Percentiles rank a stretch among this genome's conserved stretches.
Conservation (phyloP, 352 stramenopile genomes). For the Blastocystis sp. region DNA sequence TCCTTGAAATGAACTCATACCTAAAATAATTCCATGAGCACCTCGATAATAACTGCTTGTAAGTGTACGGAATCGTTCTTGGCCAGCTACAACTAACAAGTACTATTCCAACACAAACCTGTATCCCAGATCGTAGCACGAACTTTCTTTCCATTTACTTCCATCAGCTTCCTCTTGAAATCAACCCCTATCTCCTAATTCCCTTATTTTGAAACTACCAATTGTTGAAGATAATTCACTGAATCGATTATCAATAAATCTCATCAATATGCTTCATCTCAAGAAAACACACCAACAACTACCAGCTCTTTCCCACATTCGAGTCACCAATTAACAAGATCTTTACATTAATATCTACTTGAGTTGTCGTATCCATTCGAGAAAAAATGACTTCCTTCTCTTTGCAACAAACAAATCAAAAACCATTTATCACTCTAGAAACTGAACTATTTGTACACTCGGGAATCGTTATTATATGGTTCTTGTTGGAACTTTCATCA, state of each 20-base stretch:
- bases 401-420: conserved; percentile 28
- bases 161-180: conserved; percentile 84
- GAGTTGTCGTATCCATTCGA: conserved; percentile 50
- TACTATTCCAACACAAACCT: not conserved
- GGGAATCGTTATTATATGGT: conserved; percentile 36
- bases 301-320: conserved; percentile 83
- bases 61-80: conserved; percentile 82
- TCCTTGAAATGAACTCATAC: conserved; percentile 64
- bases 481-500: conserved; percentile 21
- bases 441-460: conserved; percentile 19
- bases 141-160: conserved; percentile 79
- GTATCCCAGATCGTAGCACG: conserved; percentile 86
- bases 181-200: conserved; percentile 72
- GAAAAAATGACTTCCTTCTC: not conserved
- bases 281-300: conserved; percentile 10
- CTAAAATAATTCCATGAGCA: conserved; percentile 81
- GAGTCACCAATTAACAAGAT: conserved; percentile 82
- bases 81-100: conserved; percentile 67
- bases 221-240: conserved; percentile 82
- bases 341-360: conserved; percentile 78
- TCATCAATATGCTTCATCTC: conserved; percentile 75
- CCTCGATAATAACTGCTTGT: conserved; percentile 83
- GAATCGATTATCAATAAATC: conserved; percentile 82
- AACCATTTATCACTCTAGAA: not conserved
- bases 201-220: not conserved